A percentile compares a stretch with the other conserved stretches of the same genome.
Evolutionary conservation across 495 filamentous ascomycete genomes (phyloP).

Genomic region (Cercophora samala): DNA sequence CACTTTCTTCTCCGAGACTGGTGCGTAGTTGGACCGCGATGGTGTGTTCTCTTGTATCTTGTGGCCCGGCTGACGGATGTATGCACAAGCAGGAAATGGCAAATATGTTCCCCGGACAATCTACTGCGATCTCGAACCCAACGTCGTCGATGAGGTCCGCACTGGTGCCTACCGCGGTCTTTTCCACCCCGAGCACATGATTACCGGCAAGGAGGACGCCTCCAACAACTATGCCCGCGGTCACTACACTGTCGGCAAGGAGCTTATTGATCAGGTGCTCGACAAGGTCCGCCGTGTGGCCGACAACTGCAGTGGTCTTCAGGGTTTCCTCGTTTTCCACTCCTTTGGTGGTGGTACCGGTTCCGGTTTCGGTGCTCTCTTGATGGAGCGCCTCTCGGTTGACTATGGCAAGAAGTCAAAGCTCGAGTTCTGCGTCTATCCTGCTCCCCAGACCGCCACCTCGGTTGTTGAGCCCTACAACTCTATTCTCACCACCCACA

Average conservation of each 20-base stretch:
- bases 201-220: conserved; percentile 98
- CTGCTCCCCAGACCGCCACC: conserved; percentile 91
- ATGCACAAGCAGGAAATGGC: conserved; percentile 68
- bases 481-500: conserved; percentile 97
- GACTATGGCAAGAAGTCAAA: conserved; percentile 99
- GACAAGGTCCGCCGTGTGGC: conserved; percentile 94
- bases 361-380: conserved; percentile 94
- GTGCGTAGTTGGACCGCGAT: conserved; percentile 52
- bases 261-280: conserved; percentile 94
- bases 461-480: conserved; percentile 99
- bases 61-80: conserved; percentile 11
- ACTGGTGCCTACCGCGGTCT: conserved; percentile 92
- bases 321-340: conserved; percentile 99
- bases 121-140: conserved; percentile 99
- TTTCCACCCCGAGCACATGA: conserved; percentile 99
- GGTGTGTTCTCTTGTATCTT: not conserved
- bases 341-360: conserved; percentile 99
- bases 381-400: conserved; percentile 96
- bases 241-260: conserved; percentile 98
- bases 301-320: conserved; percentile 95
- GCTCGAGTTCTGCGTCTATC: conserved; percentile 98
- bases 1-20: conserved; percentile 99
- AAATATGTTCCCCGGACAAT: conserved; percentile 99
- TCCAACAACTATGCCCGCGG: conserved; percentile 99
- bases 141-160: conserved; percentile 99